These are phyloP conservation scores for Malassezia brasiliensis DNA, from an alignment of 1,284 basidiomycete species.

Conservation along the genomic window DNA sequence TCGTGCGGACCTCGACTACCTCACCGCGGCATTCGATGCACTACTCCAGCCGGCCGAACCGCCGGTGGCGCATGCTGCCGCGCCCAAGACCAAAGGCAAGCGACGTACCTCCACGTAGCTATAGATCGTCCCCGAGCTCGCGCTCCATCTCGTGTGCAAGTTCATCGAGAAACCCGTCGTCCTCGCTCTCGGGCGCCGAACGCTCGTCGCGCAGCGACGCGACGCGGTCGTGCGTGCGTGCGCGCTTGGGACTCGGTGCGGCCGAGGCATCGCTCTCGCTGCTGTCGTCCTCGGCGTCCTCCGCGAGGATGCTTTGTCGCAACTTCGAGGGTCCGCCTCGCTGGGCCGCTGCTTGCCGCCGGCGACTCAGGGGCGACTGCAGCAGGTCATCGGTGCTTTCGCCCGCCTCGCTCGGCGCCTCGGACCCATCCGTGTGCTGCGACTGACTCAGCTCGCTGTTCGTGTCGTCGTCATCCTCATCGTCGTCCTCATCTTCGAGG, in stretches of 20 bases:
- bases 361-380: conserved; percentile 20
- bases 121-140: conserved; percentile 22
- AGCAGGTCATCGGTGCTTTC: conserved; percentile 11
- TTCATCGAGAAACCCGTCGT: conserved; percentile 34
- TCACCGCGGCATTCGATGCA: conserved; percentile 15
- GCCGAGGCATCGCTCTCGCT: background rate
- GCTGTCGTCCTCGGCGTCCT: conserved; percentile 1
- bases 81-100: conserved; percentile 11
- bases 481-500: conserved; percentile 50
- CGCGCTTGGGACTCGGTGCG: background rate
- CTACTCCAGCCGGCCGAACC: background rate
- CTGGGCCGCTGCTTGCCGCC: conserved; percentile 18
- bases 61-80: background rate
- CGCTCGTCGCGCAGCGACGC: background rate
- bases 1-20: conserved; percentile 33
- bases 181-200: conserved; percentile 16
- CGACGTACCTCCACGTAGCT: conserved; percentile 3
- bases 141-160: conserved; percentile 36
- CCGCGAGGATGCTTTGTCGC: conserved; percentile 15
- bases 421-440: conserved; percentile 4
- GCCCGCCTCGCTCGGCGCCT: background rate
- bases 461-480: conserved; percentile 9
- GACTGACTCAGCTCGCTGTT: conserved; percentile 20
- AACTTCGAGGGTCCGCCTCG: conserved; percentile 21
- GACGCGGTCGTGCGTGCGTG: background rate